Conservation (phyloP, 495 filamentous ascomycete genomes). For the Opeltia flavorubescens region DNA sequence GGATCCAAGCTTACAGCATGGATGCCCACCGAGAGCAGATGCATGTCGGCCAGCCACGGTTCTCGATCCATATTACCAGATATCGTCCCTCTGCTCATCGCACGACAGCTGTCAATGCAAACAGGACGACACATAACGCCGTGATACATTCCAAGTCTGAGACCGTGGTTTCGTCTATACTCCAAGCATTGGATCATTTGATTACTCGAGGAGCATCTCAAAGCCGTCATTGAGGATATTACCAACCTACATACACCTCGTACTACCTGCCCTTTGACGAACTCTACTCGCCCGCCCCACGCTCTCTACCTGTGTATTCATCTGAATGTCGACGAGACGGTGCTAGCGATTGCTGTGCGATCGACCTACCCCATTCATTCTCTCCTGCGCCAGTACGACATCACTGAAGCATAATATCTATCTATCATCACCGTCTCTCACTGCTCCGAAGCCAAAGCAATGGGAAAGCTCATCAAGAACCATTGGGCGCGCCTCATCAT, state of each 20-base stretch:
- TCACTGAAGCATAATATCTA: no score
- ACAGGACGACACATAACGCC: not conserved
- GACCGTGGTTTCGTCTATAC: not conserved
- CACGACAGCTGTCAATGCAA: not conserved
- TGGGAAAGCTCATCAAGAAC: slow-evolving; percentile 98
- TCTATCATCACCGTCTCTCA: not conserved
- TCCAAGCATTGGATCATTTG: not conserved
- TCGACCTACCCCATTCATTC: not conserved
- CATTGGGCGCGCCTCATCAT: slow-evolving; percentile 92
- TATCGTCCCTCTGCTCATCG: not conserved
- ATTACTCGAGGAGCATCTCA: not conserved
- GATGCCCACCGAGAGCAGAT: no score
- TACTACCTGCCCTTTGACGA: not conserved
- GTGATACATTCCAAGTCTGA: not conserved
- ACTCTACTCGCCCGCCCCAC: not conserved
- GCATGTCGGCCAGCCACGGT: no score
- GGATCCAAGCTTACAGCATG: not conserved
- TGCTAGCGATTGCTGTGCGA: slow-evolving; percentile 4
- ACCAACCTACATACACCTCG: no score
- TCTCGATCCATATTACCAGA: not conserved
- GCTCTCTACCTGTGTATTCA: no score
- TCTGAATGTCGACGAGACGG: not conserved
- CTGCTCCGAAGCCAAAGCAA: slow-evolving; percentile 20
- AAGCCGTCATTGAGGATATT: no score
- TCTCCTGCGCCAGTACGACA: no score